phyloP scores from a whole-genome alignment of 169 alveolate genomes.

The Plasmodium relictum region DNA sequence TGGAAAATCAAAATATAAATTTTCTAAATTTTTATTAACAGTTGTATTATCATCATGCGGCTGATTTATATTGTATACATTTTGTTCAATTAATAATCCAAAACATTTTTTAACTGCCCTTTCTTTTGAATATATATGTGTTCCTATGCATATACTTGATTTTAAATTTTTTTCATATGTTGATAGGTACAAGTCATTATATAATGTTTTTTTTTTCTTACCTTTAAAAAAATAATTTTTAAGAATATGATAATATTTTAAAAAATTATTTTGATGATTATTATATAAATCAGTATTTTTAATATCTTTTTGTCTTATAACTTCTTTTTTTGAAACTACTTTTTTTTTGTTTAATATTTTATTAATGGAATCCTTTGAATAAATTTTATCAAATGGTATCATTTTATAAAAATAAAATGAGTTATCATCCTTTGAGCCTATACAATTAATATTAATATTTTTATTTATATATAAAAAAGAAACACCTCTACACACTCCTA shows the following conservation, averaged over 20 bases:
- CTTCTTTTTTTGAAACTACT: conserved; percentile 6
- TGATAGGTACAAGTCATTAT: conserved; percentile 72
- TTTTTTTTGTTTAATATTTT: conserved; percentile 65
- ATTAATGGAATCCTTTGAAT: conserved; percentile 44
- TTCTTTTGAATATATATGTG: conserved; percentile 77
- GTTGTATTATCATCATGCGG: conserved; percentile 59
- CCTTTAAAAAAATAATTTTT: conserved; percentile 53
- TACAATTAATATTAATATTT: conserved; percentile 64
- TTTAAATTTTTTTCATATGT: conserved; percentile 77
- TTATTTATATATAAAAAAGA: conserved; percentile 62
- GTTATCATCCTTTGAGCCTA: conserved; percentile 65
- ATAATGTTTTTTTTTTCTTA: conserved; percentile 53
- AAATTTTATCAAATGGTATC: conserved; percentile 72
- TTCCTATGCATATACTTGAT: conserved; percentile 77
- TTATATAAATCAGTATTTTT: neutral
- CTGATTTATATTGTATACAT: conserved; percentile 44
- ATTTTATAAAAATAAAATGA: conserved; percentile 76
- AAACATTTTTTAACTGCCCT: conserved; percentile 78
- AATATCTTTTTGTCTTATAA: conserved; percentile 9
- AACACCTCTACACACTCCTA: conserved; percentile 76
- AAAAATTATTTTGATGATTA: conserved; percentile 1
- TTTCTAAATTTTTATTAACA: conserved; percentile 76
- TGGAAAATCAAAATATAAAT: conserved; percentile 71
- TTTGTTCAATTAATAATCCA: conserved; percentile 72
- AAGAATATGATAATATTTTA: conserved; percentile 35